Evolutionary conservation across 768 basidiomycete species (phyloP).

Genomic region (Hortiboletus flavorubellus): DNA sequence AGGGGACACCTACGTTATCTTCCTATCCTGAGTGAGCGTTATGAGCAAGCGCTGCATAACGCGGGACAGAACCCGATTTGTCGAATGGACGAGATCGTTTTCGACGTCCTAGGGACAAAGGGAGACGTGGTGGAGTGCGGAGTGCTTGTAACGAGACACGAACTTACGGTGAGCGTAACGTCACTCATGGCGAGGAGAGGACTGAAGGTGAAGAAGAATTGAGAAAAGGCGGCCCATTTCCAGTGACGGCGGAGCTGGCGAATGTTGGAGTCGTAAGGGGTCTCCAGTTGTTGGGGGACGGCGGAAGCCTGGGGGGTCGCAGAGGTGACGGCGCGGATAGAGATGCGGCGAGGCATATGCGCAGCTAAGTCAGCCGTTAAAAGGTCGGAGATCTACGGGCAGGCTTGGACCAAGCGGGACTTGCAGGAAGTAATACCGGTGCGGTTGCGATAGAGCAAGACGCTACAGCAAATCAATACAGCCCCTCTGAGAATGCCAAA

Average conservation of each 20-base stretch:
- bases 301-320: slow-evolving; percentile 30
- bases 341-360: slow-evolving; percentile 58
- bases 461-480: slow-evolving; percentile 21
- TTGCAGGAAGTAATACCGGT: slow-evolving; percentile 17
- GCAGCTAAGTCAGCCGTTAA: slow-evolving; percentile 35
- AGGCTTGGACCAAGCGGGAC: slow-evolving; percentile 22
- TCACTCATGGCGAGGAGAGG: slow-evolving; percentile 69
- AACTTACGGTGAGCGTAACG: slow-evolving; percentile 60
- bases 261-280: slow-evolving; percentile 39
- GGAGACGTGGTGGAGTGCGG: slow-evolving; percentile 7
- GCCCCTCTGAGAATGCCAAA: background rate
- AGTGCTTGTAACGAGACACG: background rate
- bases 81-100: slow-evolving; percentile 63
- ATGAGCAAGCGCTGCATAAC: slow-evolving; percentile 73
- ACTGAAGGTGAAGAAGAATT: slow-evolving; percentile 86
- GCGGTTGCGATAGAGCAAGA: slow-evolving; percentile 20
- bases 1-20: slow-evolving; percentile 57
- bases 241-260: slow-evolving; percentile 68
- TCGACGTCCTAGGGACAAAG: slow-evolving; percentile 62
- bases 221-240: slow-evolving; percentile 91
- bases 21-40: slow-evolving; percentile 76
- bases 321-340: slow-evolving; percentile 36
- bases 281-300: slow-evolving; percentile 25
- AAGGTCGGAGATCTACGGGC: slow-evolving; percentile 36
- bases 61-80: slow-evolving; percentile 60